Evolutionary conservation across 306 rosid species (phyloP), one percentile per base, ranked within the genome.

Genomic region (Cucumis hystrix): DNA sequence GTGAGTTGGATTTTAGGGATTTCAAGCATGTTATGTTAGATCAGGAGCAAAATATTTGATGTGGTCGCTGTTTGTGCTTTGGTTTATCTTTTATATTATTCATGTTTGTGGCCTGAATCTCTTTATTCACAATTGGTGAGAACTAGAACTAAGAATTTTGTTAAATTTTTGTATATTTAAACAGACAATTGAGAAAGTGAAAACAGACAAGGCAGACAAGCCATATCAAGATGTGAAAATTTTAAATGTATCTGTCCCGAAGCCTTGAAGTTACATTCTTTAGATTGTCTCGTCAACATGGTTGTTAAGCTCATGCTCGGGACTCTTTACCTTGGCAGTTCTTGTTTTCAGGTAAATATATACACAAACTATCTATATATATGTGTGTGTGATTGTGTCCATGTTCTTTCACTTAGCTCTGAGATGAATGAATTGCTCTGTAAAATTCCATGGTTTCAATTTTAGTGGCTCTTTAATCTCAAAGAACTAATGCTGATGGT

Each of bases 191-290:
- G 99, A 95, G 83, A 95, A 92, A 78, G 97, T 95, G 78, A 92
- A 92, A 92, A 87, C 96, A 47, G 97, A 92, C 92, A 95, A 78
- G 85, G 65, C 80, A 14, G 97, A 92, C 77, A 95, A 78, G 82
- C 99, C 99, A 61, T 90, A 89, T 84, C 97, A 90, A 83, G 99
- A 92, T 85, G 97, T 95, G 78, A 93, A 91, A 83, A 93, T 95
- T 77, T 83, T 95, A 25, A 95, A 95, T 76, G 99, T 95, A 21
- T 90, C 99, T 11, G 97, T 92, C 35, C 99, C 99, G 21, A 95
- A 95, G 89, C 87, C 97, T 76, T 95, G 83, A 88, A 16, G 77
- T 72, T 68, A 28, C 4, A 75, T 20, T 9, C 3, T 10, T 7
- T 28, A 47, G 45, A n/a, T 14, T 65, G 37, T 25, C 63, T 59